Conservation (phyloP, 441 rosid species). For the Macaranga tanarius region DNA sequence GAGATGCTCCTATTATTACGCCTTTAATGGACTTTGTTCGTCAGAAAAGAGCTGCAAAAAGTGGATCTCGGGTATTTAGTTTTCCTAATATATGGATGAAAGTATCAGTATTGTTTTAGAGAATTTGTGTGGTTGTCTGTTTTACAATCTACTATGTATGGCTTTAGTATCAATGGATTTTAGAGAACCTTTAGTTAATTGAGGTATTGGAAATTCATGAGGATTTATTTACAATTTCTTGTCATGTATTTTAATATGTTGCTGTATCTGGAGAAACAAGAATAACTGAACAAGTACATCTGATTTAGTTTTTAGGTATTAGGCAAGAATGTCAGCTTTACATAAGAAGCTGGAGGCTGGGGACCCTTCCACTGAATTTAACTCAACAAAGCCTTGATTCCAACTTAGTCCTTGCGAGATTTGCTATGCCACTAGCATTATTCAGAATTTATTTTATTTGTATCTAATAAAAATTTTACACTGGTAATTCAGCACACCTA, state of each 20-base stretch:
- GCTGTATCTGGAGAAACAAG: background rate
- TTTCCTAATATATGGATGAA: slow-evolving; percentile 8
- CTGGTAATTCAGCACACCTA: background rate
- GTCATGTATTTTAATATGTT: background rate
- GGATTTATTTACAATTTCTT: background rate
- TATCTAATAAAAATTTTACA: background rate
- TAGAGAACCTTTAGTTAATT: background rate
- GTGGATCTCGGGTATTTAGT: slow-evolving; percentile 53
- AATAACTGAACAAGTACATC: background rate
- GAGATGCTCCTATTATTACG: slow-evolving; percentile 55
- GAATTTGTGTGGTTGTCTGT: background rate
- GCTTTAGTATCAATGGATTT: background rate
- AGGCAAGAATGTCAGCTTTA: background rate
- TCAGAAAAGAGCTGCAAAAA: slow-evolving; percentile 74
- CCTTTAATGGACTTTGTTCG: slow-evolving; percentile 83
- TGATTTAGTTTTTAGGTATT: background rate
- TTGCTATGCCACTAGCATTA: background rate
- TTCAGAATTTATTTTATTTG: background rate
- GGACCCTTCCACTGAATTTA: background rate
- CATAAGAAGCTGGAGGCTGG: background rate
- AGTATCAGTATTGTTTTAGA: background rate
- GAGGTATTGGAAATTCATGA: background rate
- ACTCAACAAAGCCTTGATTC: background rate
- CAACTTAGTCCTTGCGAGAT: background rate
- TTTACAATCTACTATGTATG: background rate